Conservation (phyloP, 306 rosid species). For the Prunus dulcis region DNA sequence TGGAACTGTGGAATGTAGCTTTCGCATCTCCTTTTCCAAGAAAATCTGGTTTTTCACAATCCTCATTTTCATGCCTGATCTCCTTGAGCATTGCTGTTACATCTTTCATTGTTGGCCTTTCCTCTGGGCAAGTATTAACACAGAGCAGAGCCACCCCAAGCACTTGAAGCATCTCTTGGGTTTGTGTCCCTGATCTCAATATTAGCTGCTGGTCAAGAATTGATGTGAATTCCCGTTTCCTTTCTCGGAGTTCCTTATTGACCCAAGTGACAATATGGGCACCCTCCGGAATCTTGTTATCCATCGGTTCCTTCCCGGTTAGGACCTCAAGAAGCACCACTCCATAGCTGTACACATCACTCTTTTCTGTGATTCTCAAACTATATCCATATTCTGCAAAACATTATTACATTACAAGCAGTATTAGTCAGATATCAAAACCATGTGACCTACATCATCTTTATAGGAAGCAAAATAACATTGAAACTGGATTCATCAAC, state of each 20-base stretch:
- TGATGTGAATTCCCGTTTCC: slow-evolving; percentile 47
- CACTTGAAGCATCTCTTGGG: slow-evolving; percentile 89
- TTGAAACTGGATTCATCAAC: background rate
- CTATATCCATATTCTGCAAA: slow-evolving; percentile 94
- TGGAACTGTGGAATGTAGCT: slow-evolving; percentile 70
- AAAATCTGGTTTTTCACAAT: slow-evolving; percentile 54
- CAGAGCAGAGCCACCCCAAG: slow-evolving; percentile 90
- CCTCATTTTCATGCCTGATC: slow-evolving; percentile 62
- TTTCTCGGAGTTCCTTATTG: slow-evolving; percentile 55
- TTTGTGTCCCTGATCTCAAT: slow-evolving; percentile 70
- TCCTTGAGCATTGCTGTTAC: slow-evolving; percentile 89
- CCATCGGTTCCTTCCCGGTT: slow-evolving; percentile 79
- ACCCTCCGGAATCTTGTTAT: slow-evolving; percentile 66
- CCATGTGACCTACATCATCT: too few relatives aligned
- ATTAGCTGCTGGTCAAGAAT: slow-evolving; percentile 75
- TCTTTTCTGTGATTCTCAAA: slow-evolving; percentile 86
- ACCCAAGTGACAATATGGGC: slow-evolving; percentile 81
- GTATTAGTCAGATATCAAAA: background rate
- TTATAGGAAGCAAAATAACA: too few relatives aligned
- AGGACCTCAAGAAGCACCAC: slow-evolving; percentile 80
- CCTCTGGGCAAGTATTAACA: slow-evolving; percentile 71
- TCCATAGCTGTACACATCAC: slow-evolving; percentile 94
- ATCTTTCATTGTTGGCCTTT: slow-evolving; percentile 89
- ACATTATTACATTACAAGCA: slow-evolving; percentile 9
- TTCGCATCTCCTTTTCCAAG: slow-evolving; percentile 46